phyloP scores from a whole-genome alignment of 2,329 filamentous ascomycete species.

The Paradendryphiella salina region DNA sequence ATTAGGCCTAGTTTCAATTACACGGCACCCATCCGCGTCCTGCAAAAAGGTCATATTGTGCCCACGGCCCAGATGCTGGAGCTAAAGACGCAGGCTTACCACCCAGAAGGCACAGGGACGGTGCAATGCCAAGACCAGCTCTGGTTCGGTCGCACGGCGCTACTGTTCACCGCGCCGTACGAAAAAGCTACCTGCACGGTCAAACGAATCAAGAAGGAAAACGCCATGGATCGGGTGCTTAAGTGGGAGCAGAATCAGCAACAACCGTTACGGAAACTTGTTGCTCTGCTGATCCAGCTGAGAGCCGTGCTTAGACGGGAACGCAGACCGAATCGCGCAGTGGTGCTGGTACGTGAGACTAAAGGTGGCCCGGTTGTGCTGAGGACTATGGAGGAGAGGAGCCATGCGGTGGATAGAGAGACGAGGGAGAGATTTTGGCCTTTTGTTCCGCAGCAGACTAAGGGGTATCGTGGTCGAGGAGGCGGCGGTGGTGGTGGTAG shows the following conservation, averaged over 20 bases:
- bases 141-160: conserved; percentile 38
- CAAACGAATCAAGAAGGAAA: conserved; percentile 19
- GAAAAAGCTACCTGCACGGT: conserved; percentile 17
- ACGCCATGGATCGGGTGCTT: conserved; percentile 21
- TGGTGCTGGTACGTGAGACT: conserved; percentile 23
- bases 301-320: conserved; percentile 18
- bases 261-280: conserved; percentile 28
- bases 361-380: conserved; percentile 22
- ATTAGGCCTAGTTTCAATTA: conserved; percentile 20
- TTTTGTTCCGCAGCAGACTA: background rate
- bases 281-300: conserved; percentile 20
- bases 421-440: conserved; percentile 23
- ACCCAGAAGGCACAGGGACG: conserved; percentile 2
- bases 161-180: conserved; percentile 31
- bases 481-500: background rate
- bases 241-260: conserved; percentile 32
- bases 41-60: conserved; percentile 33
- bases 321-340: conserved; percentile 17
- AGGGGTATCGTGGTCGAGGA: background rate
- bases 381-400: conserved; percentile 21
- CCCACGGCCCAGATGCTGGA: conserved; percentile 31
- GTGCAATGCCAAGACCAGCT: conserved; percentile 34
- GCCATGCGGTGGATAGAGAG: conserved; percentile 16
- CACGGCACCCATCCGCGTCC: conserved; percentile 22
- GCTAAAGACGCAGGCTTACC: conserved; percentile 30